These are phyloP conservation scores for Trichosanthes truncata DNA, from an alignment of 306 rosid species.

Conservation along the genomic window DNA sequence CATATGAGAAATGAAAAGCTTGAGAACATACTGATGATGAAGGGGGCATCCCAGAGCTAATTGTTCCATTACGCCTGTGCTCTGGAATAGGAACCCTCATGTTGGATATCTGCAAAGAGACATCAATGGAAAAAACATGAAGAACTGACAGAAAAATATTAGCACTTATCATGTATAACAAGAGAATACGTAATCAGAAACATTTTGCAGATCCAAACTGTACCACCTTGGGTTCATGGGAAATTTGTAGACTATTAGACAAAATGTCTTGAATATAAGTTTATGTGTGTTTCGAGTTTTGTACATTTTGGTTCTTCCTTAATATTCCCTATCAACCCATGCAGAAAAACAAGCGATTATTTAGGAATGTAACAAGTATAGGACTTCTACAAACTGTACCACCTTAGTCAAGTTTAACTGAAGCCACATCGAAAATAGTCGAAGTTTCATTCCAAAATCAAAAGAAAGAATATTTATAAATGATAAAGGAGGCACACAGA, in stretches of 20 bases:
- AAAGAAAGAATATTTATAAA: background rate
- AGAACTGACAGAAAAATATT: background rate
- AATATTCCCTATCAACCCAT: background rate
- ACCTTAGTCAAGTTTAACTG: background rate
- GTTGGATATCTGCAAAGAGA: constrained; percentile 41
- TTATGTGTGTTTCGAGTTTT: background rate
- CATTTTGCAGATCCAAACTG: background rate
- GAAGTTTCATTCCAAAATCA: background rate
- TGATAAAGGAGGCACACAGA: background rate
- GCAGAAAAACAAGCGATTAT: too few species aligned
- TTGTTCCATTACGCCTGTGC: constrained; percentile 64
- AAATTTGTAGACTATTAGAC: background rate
- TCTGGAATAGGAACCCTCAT: constrained; percentile 70
- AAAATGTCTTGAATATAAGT: background rate
- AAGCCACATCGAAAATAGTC: background rate
- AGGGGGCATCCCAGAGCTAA: constrained; percentile 56
- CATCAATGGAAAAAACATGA: background rate
- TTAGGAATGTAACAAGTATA: background rate
- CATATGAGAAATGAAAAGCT: background rate
- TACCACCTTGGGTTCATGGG: background rate
- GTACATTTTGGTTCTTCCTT: background rate
- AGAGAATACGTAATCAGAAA: background rate
- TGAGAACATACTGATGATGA: constrained; percentile 60
- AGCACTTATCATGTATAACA: background rate
- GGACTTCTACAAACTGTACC: background rate